Percentiles rank a stretch among this genome's conserved stretches.
These are phyloP conservation scores for Penicillium roqueforti DNA, from an alignment of 495 filamentous ascomycete genomes.

Conservation along the genomic window DNA sequence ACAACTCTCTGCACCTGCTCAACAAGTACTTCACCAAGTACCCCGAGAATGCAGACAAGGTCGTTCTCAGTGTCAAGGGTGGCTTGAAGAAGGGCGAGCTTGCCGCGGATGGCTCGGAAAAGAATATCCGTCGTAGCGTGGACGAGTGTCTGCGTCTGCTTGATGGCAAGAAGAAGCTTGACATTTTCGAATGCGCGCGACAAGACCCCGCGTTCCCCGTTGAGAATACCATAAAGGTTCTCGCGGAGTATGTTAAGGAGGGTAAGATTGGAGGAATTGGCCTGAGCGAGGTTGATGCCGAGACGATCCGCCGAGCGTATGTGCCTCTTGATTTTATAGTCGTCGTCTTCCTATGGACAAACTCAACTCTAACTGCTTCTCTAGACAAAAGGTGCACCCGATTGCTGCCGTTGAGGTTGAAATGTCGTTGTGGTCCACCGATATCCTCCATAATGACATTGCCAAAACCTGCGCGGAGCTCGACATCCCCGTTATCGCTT, in stretches of 20 bases:
- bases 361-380: constrained; percentile 14
- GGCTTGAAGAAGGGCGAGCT: constrained; percentile 34
- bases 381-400: constrained; percentile 56
- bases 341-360: background rate
- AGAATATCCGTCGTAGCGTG: constrained; percentile 59
- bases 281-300: constrained; percentile 66
- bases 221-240: constrained; percentile 51
- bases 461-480: constrained; percentile 67
- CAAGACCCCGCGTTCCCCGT: constrained; percentile 61
- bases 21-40: constrained; percentile 57
- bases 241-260: constrained; percentile 63
- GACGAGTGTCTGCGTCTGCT: constrained; percentile 57
- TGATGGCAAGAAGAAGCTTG: constrained; percentile 71
- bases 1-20: constrained; percentile 60
- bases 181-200: constrained; percentile 76
- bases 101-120: constrained; percentile 54
- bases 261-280: constrained; percentile 78
- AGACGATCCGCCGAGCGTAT: constrained; percentile 68
- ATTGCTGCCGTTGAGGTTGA: constrained; percentile 78
- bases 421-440: constrained; percentile 63
- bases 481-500: constrained; percentile 65
- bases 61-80: constrained; percentile 61
- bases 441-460: constrained; percentile 71
- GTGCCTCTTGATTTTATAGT: constrained; percentile 10
- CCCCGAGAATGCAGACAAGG: constrained; percentile 56